Conservation (phyloP, 1,139 yeast species). For the Hansenula anomala region DNA sequence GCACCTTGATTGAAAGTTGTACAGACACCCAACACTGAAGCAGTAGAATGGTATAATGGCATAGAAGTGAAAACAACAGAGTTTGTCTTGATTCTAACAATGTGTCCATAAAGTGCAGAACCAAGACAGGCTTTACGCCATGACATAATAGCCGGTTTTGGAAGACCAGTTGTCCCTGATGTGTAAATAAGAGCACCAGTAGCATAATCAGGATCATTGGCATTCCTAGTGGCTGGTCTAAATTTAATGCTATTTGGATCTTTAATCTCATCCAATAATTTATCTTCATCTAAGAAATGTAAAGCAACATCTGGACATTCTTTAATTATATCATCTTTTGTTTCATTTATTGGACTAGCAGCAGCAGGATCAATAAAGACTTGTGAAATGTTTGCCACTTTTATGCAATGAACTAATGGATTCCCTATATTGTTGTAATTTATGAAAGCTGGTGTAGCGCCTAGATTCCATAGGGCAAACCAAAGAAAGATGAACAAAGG, state of each 20-base stretch:
- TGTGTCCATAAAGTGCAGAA: conserved; percentile 61
- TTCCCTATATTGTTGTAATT: conserved; percentile 75
- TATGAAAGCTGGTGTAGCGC: conserved; percentile 84
- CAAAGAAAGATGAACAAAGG: conserved; percentile 77
- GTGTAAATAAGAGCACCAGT: conserved; percentile 80
- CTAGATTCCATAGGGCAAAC: conserved; percentile 88
- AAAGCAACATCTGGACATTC: conserved; percentile 36
- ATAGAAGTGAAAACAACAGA: conserved; percentile 81
- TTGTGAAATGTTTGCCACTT: conserved; percentile 58
- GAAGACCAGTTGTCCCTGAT: conserved; percentile 93
- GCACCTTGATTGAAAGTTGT: conserved; percentile 71
- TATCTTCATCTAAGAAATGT: conserved; percentile 53
- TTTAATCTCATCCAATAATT: conserved; percentile 35
- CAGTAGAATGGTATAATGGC: conserved; percentile 96
- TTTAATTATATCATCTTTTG: conserved; percentile 42
- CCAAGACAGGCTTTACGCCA: conserved; percentile 82
- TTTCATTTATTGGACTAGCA: conserved; percentile 46
- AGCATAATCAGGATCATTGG: conserved; percentile 49
- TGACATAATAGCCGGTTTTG: conserved; percentile 91
- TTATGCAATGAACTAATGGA: conserved; percentile 77
- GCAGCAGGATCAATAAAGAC: conserved; percentile 77
- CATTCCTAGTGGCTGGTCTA: conserved; percentile 55
- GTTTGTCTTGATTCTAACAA: conserved; percentile 50
- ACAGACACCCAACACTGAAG: conserved; percentile 80
- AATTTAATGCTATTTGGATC: conserved; percentile 46